Evolutionary conservation across 164 flowering plant genomes (phyloP), one percentile per base, ranked within the genome.

Genomic region (Saururus chinensis): DNA sequence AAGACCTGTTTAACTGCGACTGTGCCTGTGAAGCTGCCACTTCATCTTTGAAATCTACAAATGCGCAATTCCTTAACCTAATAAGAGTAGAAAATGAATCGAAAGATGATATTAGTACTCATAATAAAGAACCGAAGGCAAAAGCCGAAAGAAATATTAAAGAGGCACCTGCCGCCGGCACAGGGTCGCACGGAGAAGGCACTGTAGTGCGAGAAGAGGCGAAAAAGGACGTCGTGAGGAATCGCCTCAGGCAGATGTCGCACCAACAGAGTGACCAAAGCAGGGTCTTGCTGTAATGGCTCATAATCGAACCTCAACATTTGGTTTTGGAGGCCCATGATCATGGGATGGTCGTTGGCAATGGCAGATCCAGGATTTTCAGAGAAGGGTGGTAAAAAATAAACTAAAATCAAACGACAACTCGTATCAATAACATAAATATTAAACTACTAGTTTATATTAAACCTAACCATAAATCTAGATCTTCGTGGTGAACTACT

Each of bases 191-290:
- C 86, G 12, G 81, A 70, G 48, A 80, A 71, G 53, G 97, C 97
- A 22, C 97, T 96, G 23, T 83, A 92, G 65, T 88, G 86, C 59
- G 95, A 86, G 78, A 92, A 80, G 58, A 92, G 85, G 8, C 95
- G 78, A 30, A 77, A 74, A n/a, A 92, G 84, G 5, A 88, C 82
- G 17, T 82, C 86, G 1, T 61, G 75, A 41, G 98, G 86, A 62
- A 92, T 85, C 5, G 86, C 97, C 35, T 89, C 96, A 0, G 98
- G 98, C 45, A 92, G 93, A 69, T 88, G 93, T 49, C 81, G 79
- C 23, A 89, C 75, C 77, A 92, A 63, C 23, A 89, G 80, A 0
- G 93, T 82, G 8, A 66, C 66, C 59, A 6, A 45, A 23, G 30
- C 19, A 55, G 58, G 9, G 16, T 55, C 35, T 24, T 55, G 35